phyloP scores from a whole-genome alignment of 2,329 filamentous ascomycete genomes.

The Orbilia quercus region DNA sequence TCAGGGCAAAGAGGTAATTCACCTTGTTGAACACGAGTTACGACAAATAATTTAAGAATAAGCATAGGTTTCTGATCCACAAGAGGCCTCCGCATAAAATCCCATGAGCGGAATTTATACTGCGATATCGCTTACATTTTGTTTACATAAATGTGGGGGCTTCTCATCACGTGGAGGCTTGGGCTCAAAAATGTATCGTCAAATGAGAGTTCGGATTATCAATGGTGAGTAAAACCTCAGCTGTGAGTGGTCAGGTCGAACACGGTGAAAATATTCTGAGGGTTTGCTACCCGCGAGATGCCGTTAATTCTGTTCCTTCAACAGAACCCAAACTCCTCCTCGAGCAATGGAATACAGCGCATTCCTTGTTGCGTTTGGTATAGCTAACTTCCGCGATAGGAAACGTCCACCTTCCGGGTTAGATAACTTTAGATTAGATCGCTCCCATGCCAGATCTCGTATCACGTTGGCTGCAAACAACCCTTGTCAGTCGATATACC shows the following conservation, averaged over 20 bases:
- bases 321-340: background rate
- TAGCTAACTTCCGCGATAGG: background rate
- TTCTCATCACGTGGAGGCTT: background rate
- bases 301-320: too few species aligned
- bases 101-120: background rate
- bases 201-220: background rate
- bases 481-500: background rate
- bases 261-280: background rate
- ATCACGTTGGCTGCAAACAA: background rate
- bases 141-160: background rate
- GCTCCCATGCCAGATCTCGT: background rate
- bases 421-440: constrained; percentile 1
- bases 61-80: background rate
- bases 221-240: background rate
- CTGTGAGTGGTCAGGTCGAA: background rate
- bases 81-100: background rate
- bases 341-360: background rate
- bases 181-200: background rate
- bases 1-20: too few species aligned
- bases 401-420: background rate
- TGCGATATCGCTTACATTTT: background rate
- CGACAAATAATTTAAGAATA: too few species aligned
- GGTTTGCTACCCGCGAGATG: background rate
- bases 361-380: background rate
- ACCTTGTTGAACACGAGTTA: too few species aligned